Evolutionary conservation across 768 basidiomycete genomes (phyloP).

Genomic region (Cyathus striatus): DNA sequence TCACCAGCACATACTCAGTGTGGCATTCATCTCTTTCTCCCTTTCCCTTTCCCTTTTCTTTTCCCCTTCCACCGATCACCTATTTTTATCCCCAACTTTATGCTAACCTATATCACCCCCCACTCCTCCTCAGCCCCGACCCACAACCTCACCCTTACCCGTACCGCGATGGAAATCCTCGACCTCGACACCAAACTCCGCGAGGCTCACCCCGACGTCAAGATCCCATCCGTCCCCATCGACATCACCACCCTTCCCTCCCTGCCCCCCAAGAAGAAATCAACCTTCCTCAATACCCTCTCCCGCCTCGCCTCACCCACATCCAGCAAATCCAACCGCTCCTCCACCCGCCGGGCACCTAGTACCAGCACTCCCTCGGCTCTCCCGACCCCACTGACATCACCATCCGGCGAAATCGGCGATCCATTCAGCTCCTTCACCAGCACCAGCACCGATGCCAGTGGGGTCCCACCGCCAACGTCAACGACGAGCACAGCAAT

Average conservation of each 20-base stretch:
- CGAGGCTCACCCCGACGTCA: conserved; percentile 51
- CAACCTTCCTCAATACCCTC: conserved; percentile 81
- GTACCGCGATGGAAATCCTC: conserved; percentile 69
- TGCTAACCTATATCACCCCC: no score
- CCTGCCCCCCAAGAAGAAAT: conserved; percentile 68
- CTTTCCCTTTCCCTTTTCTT: background rate
- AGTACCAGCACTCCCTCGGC: conserved; percentile 24
- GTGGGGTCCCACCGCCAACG: conserved; percentile 19
- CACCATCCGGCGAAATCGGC: conserved; percentile 49
- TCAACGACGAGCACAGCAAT: conserved; percentile 60
- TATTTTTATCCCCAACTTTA: no score
- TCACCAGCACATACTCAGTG: background rate
- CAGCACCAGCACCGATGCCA: conserved; percentile 20
- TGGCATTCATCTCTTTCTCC: background rate
- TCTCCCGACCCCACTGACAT: conserved; percentile 40
- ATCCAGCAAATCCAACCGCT: conserved; percentile 42
- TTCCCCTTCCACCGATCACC: background rate
- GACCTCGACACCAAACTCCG: conserved; percentile 82
- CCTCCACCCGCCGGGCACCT: conserved; percentile 28
- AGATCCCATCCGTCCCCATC: conserved; percentile 59
- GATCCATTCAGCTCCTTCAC: conserved; percentile 57
- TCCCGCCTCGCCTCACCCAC: conserved; percentile 78
- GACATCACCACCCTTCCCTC: conserved; percentile 46
- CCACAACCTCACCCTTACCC: conserved; percentile 83
- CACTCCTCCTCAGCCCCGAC: conserved; percentile 58